Evolutionary conservation across 805 yeast genomes (phyloP), one percentile per base, ranked within the genome.

Genomic region (Kluyveromyces aestuarii): DNA sequence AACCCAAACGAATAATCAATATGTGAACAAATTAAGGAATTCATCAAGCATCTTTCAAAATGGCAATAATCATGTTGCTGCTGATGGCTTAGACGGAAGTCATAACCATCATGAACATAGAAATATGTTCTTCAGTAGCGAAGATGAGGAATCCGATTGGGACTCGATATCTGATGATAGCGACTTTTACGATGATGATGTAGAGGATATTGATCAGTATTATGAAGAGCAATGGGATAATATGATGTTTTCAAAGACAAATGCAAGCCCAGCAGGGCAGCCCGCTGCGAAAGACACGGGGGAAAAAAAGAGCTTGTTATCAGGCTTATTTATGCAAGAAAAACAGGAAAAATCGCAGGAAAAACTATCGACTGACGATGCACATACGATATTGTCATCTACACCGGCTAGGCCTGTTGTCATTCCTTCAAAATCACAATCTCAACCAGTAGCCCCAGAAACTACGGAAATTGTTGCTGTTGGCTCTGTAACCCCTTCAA

Each of bases 101-200:
- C 33, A 45, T 35, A 30, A 39, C 13, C 39, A 41, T 9, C 39
- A 40, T 16, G 48, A 48, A 13, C 48, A 53, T 18, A 55, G 59
- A 19, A 57, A 55, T 27, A 51, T 62, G 27, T 64, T 62, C 40
- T 58, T 64, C 44, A 62, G 67, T 40, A 61, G 67, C 41, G 70
- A 64, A 21, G 70, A 63, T 33, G 66, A 63, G 14, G 65, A 60
- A 36, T 63, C 68, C 6, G 67, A 60, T 46, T 63, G 66, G 66
- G 60, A 63, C 45, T 54, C 61, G n/a, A 42, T 58, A 2, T 55
- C 61, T 2, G 61, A 57, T 39, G 66, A 62, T 33, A 55, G 58
- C 10, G 57, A 54, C 10, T 52, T 58, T 25, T 55, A 57, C 45
- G 63, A 58, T 17, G 63, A 30, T 30, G 35, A 30, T 30, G 64